phyloP scores from a whole-genome alignment of 306 rosid species.

The Castanea sativa region DNA sequence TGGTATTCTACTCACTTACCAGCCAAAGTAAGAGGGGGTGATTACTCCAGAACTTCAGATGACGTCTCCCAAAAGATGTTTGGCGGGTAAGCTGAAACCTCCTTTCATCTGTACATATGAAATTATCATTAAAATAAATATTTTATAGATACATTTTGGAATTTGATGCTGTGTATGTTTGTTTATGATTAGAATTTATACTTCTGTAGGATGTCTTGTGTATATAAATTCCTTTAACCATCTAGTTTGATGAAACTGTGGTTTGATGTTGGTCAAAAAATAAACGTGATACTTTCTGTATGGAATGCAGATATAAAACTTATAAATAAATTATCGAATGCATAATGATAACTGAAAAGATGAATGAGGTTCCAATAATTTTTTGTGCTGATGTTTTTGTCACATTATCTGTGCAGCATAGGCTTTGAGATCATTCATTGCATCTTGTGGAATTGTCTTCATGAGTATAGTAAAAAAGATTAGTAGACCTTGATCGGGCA shows the following conservation, averaged over 20 bases:
- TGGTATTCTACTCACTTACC: constrained; percentile 34
- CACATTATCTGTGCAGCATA: neutral
- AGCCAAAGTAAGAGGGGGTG: constrained; percentile 57
- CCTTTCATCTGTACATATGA: constrained; percentile 46
- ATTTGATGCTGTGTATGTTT: neutral
- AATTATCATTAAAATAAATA: neutral
- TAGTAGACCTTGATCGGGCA: neutral
- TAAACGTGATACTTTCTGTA: neutral
- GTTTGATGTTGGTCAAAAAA: neutral
- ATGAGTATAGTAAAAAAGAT: neutral
- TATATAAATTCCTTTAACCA: neutral
- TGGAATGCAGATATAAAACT: too few species aligned
- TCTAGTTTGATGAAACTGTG: neutral
- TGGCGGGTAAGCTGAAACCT: constrained; percentile 47
- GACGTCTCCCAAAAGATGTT: constrained; percentile 58
- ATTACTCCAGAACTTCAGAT: constrained; percentile 48
- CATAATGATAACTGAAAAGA: neutral
- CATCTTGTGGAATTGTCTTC: neutral
- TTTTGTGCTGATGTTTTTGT: neutral
- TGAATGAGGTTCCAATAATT: neutral
- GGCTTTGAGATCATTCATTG: neutral
- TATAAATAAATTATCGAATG: too few species aligned
- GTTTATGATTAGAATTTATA: neutral
- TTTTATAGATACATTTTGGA: neutral
- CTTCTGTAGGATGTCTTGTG: neutral